Base-by-base conservation (phyloP, 352 stramenopile species). In the Ophiocytium majus region DNA sequence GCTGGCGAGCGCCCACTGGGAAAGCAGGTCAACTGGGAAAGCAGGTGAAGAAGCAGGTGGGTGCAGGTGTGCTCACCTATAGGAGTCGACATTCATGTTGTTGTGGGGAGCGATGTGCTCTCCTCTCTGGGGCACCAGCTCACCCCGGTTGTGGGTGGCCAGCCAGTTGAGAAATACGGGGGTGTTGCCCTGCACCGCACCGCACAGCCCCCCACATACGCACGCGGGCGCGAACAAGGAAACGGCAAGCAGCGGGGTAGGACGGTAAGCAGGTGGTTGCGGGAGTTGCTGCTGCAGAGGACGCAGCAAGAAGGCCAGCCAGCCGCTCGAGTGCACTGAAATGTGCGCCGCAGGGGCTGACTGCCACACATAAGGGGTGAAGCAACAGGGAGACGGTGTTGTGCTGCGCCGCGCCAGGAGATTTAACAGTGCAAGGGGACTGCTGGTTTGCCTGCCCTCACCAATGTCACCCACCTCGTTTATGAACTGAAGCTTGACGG, bases 11-110 rank as follows among this genome's bases (percentile, higher is more conserved):
- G 19, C 23, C 28, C 57, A 71, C 28, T 71, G 23, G 57, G 28
- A 71, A 71, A 23, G 28, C 28, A 71, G 23, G 28, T 71, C 19
- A 71, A 71, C 19, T 71, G 19, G 32, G 23, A 80, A 23, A 49
- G 0, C 0, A 76, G 32, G 23, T 80, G 75, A 19, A 19, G 32
- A 82, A 14, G 32, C 36, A 82, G 50, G 14, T 10, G 14, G 9
- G 31, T 76, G 14, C 33, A 19, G 50, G 14, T 31, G 14, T 17
- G 33, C 76, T 82, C n/a, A 82, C 10, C 23, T 31, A 43, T 63
- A 88, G 14, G 84, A 88, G 63, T 88, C 81, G 17, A 88, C 66
- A 49, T 80, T 78, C 31, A 88, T 43, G 37, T 33, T 63, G 1
- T 78, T 64, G 23, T 37, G 23, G 17, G 79, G n/a, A 9, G 63